Evolutionary conservation across 2,329 filamentous ascomycete species (phyloP).

Genomic region (Gaeumannomyces sp.): DNA sequence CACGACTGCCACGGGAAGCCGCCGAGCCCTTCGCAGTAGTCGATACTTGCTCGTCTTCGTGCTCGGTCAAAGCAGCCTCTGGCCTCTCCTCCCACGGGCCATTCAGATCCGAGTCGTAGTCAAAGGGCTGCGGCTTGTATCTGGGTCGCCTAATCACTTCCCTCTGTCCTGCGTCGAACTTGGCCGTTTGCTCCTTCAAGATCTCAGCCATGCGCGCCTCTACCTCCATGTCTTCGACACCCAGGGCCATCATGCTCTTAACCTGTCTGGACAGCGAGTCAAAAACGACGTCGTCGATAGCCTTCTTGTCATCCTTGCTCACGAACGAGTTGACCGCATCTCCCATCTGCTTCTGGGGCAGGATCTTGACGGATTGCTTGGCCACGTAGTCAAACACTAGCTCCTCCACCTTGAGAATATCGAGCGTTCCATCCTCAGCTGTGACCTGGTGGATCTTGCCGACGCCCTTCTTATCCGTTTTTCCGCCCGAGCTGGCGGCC

Average conservation of each 20-base stretch:
- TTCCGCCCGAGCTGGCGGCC: slow-evolving; percentile 23
- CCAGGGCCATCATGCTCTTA: slow-evolving; percentile 59
- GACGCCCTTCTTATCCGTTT: slow-evolving; percentile 34
- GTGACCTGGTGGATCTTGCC: slow-evolving; percentile 59
- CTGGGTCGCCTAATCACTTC: slow-evolving; percentile 33
- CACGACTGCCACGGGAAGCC: slow-evolving; percentile 11
- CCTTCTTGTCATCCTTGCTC: slow-evolving; percentile 89
- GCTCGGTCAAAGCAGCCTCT: slow-evolving; percentile 47
- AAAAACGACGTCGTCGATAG: slow-evolving; percentile 74
- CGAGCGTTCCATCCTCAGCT: slow-evolving; percentile 57
- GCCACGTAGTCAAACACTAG: slow-evolving; percentile 83
- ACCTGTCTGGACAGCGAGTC: slow-evolving; percentile 67
- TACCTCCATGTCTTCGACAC: slow-evolving; percentile 65
- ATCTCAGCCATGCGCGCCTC: slow-evolving; percentile 71
- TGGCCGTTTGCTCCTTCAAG: slow-evolving; percentile 61
- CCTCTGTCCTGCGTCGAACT: slow-evolving; percentile 57
- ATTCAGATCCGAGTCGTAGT: slow-evolving; percentile 86
- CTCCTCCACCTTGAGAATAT: slow-evolving; percentile 80
- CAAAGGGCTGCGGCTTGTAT: slow-evolving; percentile 68
- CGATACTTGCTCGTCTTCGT: slow-evolving; percentile 21
- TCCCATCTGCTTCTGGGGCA: slow-evolving; percentile 87
- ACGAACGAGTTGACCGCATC: slow-evolving; percentile 92
- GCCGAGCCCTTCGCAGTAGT: slow-evolving; percentile 23
- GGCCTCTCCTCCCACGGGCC: slow-evolving; percentile 80
- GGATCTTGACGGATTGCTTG: slow-evolving; percentile 82